Percentiles rank a stretch among this genome's conserved stretches.
Conservation (phyloP, 805 yeast species). For the Candida andamanensis region DNA sequence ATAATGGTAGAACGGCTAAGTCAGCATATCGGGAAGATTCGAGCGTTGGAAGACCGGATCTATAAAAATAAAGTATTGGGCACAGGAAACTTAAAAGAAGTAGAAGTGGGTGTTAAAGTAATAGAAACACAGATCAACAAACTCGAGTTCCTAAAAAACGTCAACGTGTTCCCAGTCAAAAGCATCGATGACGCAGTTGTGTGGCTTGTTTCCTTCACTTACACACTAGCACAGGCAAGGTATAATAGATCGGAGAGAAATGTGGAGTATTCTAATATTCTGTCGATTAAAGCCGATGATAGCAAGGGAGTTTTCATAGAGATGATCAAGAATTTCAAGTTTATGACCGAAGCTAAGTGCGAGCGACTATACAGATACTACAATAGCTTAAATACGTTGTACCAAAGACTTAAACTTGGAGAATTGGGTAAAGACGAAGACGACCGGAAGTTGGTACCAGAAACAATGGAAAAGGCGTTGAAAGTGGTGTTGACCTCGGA, state of each 20-base stretch:
- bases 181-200: slow-evolving; percentile 41
- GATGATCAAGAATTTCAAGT: slow-evolving; percentile 52
- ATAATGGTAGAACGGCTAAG: slow-evolving; percentile 41
- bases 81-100: slow-evolving; percentile 5
- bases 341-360: slow-evolving; percentile 50
- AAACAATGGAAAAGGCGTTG: slow-evolving; percentile 46
- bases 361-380: slow-evolving; percentile 39
- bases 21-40: slow-evolving; percentile 40
- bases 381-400: slow-evolving; percentile 32
- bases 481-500: slow-evolving; percentile 42
- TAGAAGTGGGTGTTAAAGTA: slow-evolving; percentile 37
- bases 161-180: slow-evolving; percentile 48
- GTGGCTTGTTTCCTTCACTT: slow-evolving; percentile 55
- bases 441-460: slow-evolving; percentile 46
- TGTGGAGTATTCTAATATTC: slow-evolving; percentile 50
- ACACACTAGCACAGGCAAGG: slow-evolving; percentile 47
- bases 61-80: slow-evolving; percentile 18
- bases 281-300: slow-evolving; percentile 52
- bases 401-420: slow-evolving; percentile 18
- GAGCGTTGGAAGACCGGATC: slow-evolving; percentile 39
- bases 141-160: slow-evolving; percentile 39
- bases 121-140: slow-evolving; percentile 13
- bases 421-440: slow-evolving; percentile 34
- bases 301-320: slow-evolving; percentile 42
- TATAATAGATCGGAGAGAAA: slow-evolving; percentile 56